phyloP scores from a whole-genome alignment of 768 basidiomycete genomes.

The Suillus placidus region DNA sequence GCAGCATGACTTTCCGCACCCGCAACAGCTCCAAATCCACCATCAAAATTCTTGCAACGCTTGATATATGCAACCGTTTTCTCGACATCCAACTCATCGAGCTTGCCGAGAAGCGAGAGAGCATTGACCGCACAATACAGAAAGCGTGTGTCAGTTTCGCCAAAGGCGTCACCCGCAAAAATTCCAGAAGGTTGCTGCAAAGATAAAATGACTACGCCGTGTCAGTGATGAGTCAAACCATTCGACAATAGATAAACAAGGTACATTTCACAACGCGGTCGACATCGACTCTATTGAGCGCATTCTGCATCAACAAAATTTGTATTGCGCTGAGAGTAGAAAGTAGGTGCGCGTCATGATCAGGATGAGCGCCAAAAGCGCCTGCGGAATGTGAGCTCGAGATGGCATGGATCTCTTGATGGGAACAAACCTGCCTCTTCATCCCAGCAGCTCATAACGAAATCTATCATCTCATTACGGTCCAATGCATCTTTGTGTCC shows the following conservation, averaged over 20 bases:
- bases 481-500: slow-evolving; percentile 76
- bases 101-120: slow-evolving; percentile 76
- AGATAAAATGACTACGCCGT: slow-evolving; percentile 69
- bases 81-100: slow-evolving; percentile 69
- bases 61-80: slow-evolving; percentile 72
- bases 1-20: slow-evolving; percentile 94
- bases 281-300: slow-evolving; percentile 69
- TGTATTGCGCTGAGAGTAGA: slow-evolving; percentile 92
- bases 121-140: slow-evolving; percentile 84
- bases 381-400: slow-evolving; percentile 47
- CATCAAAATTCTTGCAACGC: slow-evolving; percentile 91
- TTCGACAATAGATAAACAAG: slow-evolving; percentile 27
- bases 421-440: slow-evolving; percentile 70
- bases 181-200: slow-evolving; percentile 86
- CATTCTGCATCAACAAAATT: slow-evolving; percentile 84
- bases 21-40: slow-evolving; percentile 82
- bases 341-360: slow-evolving; percentile 88
- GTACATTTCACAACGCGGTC: slow-evolving; percentile 75
- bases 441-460: slow-evolving; percentile 96
- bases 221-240: slow-evolving; percentile 7
- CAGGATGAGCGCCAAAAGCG: slow-evolving; percentile 89
- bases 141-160: slow-evolving; percentile 94
- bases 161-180: slow-evolving; percentile 88
- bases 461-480: slow-evolving; percentile 81
- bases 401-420: slow-evolving; percentile 8